Conservation (phyloP, 495 filamentous ascomycete genomes). For the Zalerion maritima region DNA sequence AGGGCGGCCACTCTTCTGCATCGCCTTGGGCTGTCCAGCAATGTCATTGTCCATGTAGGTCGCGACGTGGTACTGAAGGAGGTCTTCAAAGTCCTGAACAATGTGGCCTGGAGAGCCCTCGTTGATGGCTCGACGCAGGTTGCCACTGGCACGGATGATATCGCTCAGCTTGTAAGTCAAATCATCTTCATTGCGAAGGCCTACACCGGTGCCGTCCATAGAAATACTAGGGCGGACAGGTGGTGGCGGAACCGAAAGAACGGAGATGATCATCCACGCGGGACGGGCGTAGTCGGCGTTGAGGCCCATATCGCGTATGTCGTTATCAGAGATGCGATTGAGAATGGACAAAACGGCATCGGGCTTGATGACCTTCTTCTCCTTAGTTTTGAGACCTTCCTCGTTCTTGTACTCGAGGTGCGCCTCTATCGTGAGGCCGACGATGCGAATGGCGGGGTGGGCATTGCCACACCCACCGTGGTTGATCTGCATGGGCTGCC, state of each 20-base stretch:
- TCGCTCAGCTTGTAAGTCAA: constrained; percentile 97
- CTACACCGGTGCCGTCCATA: constrained; percentile 74
- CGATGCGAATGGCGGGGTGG: constrained; percentile 73
- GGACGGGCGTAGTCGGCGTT: constrained; percentile 88
- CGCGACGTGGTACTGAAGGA: constrained; percentile 96
- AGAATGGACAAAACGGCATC: constrained; percentile 74
- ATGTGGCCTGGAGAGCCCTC: constrained; percentile 87
- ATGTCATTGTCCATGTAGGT: constrained; percentile 99
- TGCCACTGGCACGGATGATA: constrained; percentile 94
- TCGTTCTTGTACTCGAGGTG: constrained; percentile 36
- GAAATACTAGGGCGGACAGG: constrained; percentile 92
- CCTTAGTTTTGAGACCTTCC: constrained; percentile 66
- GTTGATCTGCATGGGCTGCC: constrained; percentile 26
- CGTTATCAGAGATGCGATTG: constrained; percentile 60
- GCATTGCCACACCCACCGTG: constrained; percentile 91
- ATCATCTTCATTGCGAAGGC: constrained; percentile 90
- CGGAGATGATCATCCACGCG: constrained; percentile 96
- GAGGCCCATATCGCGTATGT: constrained; percentile 74
- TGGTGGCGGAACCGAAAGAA: constrained; percentile 87
- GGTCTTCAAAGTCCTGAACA: constrained; percentile 69
- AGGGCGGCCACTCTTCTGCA: constrained; percentile 91
- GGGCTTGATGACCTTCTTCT: constrained; percentile 77
- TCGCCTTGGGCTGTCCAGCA: constrained; percentile 83
- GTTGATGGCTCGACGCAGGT: constrained; percentile 71
- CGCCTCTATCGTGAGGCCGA: constrained; percentile 66